phyloP scores from a whole-genome alignment of 345 rosid genomes.

The Passiflora organensis region DNA sequence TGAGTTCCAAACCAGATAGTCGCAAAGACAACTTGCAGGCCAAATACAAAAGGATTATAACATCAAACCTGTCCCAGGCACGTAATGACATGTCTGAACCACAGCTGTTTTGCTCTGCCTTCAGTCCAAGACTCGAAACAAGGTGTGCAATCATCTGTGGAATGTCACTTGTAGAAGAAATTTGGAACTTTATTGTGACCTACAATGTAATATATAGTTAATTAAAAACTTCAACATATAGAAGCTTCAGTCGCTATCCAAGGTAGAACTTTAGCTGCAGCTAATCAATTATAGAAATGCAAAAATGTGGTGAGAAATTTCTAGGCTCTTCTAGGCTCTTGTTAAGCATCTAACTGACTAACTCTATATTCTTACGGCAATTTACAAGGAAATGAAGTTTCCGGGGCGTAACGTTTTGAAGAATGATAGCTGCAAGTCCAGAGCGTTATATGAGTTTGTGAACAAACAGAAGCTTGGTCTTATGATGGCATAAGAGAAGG shows the following conservation, averaged over 20 bases:
- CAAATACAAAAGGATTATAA: too few species aligned
- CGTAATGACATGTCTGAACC: conserved; percentile 78
- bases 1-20: neutral
- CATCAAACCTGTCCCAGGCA: conserved; percentile 82
- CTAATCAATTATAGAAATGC: too few species aligned
- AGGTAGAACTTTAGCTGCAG: neutral
- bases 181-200: conserved; percentile 79
- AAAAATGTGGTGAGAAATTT: too few species aligned
- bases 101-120: conserved; percentile 59
- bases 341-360: too few species aligned
- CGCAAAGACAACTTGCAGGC: neutral
- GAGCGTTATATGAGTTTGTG: too few species aligned
- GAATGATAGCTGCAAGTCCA: too few species aligned
- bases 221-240: neutral
- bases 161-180: conserved; percentile 66
- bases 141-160: conserved; percentile 76
- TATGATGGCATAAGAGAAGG: too few species aligned
- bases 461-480: too few species aligned
- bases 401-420: too few species aligned
- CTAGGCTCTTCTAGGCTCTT: too few species aligned
- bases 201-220: conserved; percentile 23
- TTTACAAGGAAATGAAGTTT: too few species aligned
- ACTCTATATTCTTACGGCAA: too few species aligned
- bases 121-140: conserved; percentile 66
- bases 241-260: neutral